Conservation (phyloP, 768 basidiomycete genomes). For the Lyophyllum shimeji region DNA sequence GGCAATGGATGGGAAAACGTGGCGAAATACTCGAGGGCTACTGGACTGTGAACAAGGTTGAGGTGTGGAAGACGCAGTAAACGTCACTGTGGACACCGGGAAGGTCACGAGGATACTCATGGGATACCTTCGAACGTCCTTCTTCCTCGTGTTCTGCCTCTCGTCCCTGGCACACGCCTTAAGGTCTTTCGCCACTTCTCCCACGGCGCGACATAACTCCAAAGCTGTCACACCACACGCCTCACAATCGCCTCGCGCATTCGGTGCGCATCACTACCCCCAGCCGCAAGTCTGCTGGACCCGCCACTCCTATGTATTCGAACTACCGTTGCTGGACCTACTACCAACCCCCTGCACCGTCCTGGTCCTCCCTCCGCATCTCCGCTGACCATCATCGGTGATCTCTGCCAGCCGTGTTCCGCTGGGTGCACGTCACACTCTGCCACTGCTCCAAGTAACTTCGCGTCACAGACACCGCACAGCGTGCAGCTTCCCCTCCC, state of each 20-base stretch:
- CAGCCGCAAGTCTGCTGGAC: too few relatives aligned
- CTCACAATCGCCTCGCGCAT: neutral
- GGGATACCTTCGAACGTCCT: neutral
- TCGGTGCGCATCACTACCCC: neutral
- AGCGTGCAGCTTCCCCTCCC: too few relatives aligned
- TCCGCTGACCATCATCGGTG: too few relatives aligned
- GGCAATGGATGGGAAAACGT: constrained; percentile 84
- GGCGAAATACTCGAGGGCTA: constrained; percentile 63
- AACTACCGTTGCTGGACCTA: neutral
- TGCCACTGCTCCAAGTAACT: too few relatives aligned
- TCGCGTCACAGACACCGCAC: too few relatives aligned
- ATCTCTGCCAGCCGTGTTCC: too few relatives aligned
- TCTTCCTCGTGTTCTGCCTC: neutral
- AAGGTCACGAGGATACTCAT: neutral
- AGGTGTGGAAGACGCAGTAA: constrained; percentile 3
- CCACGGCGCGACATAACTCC: neutral
- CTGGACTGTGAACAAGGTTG: constrained; percentile 4
- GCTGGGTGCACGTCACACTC: too few relatives aligned
- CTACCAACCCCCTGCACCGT: neutral
- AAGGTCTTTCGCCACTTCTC: neutral
- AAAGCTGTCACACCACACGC: neutral
- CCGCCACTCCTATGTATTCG: neutral
- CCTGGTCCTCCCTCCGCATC: neutral
- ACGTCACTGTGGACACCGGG: neutral
- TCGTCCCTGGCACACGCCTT: neutral